A percentile compares a stretch with the other conserved stretches of the same genome.
phyloP scores from a whole-genome alignment of 1,284 basidiomycete genomes.

The Inonotus obliquus region DNA sequence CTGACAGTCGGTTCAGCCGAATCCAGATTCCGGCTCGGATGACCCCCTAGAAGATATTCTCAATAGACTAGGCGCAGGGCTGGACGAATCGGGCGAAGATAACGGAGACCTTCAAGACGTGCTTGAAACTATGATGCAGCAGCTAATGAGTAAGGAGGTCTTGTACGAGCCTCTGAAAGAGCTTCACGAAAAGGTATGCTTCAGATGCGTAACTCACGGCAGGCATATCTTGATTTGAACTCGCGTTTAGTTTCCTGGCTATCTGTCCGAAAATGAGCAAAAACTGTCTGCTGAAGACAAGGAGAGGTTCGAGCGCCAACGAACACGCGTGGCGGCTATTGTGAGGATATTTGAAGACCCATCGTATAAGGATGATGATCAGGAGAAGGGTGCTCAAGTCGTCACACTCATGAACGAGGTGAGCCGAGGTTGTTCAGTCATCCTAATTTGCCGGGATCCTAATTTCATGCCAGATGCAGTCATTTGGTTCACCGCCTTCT shows the following conservation, averaged over 20 bases:
- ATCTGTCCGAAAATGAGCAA: conserved; percentile 53
- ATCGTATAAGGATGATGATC: conserved; percentile 59
- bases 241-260: conserved; percentile 72
- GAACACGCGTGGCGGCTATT: conserved; percentile 59
- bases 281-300: conserved; percentile 59
- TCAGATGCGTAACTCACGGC: too few relatives aligned
- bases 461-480: conserved; percentile 61
- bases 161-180: conserved; percentile 92
- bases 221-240: background rate
- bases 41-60: conserved; percentile 49
- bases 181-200: conserved; percentile 65
- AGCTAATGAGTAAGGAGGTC: conserved; percentile 92
- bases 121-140: conserved; percentile 89
- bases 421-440: conserved; percentile 21
- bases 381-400: conserved; percentile 49
- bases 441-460: background rate
- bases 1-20: conserved; percentile 20
- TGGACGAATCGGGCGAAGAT: conserved; percentile 36
- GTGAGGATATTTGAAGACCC: conserved; percentile 72
- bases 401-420: conserved; percentile 78
- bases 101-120: conserved; percentile 70
- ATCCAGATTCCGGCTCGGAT: conserved; percentile 29
- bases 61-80: conserved; percentile 33
- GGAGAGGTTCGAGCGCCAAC: conserved; percentile 67
- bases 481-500: conserved; percentile 80